Evolutionary conservation across 2,329 filamentous ascomycete genomes (phyloP).

Genomic region (Phyllosticta citriasiana): DNA sequence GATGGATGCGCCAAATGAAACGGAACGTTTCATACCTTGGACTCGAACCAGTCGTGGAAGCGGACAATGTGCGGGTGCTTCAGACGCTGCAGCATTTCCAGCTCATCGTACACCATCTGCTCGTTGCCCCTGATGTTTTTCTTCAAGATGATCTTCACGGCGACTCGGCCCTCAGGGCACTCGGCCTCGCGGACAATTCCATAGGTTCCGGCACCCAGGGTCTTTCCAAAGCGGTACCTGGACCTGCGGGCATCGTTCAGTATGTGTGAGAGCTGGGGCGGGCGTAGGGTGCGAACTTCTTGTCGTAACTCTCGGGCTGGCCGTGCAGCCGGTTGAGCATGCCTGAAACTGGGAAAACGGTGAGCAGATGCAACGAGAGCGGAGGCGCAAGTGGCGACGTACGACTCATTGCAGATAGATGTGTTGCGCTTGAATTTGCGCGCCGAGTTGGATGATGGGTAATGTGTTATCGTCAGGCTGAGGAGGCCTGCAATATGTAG

Average conservation of each 20-base stretch:
- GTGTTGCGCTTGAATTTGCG: not conserved
- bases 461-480: constrained; percentile 22
- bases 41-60: constrained; percentile 99
- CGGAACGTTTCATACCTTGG: constrained; percentile 55
- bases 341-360: constrained; percentile 54
- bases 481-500: constrained; percentile 17
- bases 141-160: constrained; percentile 98
- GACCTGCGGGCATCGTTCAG: constrained; percentile 42
- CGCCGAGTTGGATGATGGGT: constrained; percentile 12
- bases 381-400: constrained; percentile 11
- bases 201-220: constrained; percentile 93
- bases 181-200: constrained; percentile 96
- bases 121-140: constrained; percentile 98
- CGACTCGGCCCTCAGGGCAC: constrained; percentile 72
- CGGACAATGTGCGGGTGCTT: constrained; percentile 93
- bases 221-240: constrained; percentile 85
- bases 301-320: constrained; percentile 96
- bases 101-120: constrained; percentile 96
- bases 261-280: not conserved
- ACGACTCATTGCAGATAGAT: constrained; percentile 26
- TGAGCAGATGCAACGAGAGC: constrained; percentile 11
- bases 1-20: constrained; percentile 1
- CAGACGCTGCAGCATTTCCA: constrained; percentile 83
- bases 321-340: constrained; percentile 95
- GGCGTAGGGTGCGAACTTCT: constrained; percentile 56